These are phyloP conservation scores for Henckelia pumila DNA, from an alignment of 257 asterid genomes.

Conservation along the genomic window DNA sequence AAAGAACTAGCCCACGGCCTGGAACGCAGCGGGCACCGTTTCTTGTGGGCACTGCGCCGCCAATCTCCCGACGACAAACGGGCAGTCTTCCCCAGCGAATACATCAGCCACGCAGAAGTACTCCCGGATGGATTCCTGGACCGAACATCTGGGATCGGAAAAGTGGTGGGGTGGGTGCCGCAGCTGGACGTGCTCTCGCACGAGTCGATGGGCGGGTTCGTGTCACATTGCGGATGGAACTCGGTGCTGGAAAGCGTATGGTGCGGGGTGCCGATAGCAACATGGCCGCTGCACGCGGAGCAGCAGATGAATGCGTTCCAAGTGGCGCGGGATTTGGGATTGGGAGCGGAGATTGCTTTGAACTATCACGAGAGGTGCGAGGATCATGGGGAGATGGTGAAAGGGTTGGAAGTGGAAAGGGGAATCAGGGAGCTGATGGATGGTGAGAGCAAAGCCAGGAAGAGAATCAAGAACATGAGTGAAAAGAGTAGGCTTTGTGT, in stretches of 20 bases:
- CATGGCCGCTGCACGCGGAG: constrained; percentile 62
- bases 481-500: constrained; percentile 39
- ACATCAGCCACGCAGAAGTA: constrained; percentile 26
- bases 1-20: background rate
- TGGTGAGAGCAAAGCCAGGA: constrained; percentile 30
- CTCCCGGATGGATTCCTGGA: constrained; percentile 52
- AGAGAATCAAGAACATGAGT: constrained; percentile 35
- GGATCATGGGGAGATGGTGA: constrained; percentile 20
- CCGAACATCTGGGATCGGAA: constrained; percentile 38
- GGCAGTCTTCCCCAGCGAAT: constrained; percentile 45
- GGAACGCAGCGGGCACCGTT: background rate
- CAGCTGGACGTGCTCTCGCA: constrained; percentile 47
- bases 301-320: constrained; percentile 65
- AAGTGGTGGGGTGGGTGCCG: constrained; percentile 58
- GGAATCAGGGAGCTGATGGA: constrained; percentile 47
- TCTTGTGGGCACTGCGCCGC: constrained; percentile 20
- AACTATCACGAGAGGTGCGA: constrained; percentile 32
- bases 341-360: constrained; percentile 43
- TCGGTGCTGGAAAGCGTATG: constrained; percentile 59
- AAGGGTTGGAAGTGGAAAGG: constrained; percentile 36
- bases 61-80: constrained; percentile 14
- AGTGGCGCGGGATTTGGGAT: constrained; percentile 47
- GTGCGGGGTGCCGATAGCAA: constrained; percentile 57
- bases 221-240: constrained; percentile 77
- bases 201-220: constrained; percentile 50